phyloP scores from a whole-genome alignment of 2,329 filamentous ascomycete genomes.

The Colletotrichum destructivum region DNA sequence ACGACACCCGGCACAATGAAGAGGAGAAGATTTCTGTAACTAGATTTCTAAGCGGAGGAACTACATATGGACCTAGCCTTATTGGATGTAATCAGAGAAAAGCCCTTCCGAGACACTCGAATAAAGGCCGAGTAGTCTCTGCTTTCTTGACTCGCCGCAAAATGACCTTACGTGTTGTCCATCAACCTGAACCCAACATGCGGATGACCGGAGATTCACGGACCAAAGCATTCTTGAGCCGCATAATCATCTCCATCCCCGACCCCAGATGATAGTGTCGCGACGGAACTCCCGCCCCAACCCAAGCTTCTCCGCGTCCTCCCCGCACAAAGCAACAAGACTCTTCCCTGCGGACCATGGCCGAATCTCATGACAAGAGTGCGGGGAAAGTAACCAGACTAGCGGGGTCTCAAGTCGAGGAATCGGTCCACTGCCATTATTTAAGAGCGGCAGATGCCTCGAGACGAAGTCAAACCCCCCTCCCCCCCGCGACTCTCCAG shows the following conservation, averaged over 20 bases:
- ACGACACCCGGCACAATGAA: no score
- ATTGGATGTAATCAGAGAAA: not conserved
- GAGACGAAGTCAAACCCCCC: constrained; percentile 27
- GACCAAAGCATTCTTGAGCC: not conserved
- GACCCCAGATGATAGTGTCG: not conserved
- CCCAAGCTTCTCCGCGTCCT: not conserved
- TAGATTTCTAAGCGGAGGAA: no score
- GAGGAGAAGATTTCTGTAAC: no score
- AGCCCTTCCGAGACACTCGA: not conserved
- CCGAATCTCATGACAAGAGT: not conserved
- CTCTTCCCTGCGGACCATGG: not conserved
- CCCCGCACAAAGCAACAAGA: not conserved
- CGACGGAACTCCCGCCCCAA: not conserved
- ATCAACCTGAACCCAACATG: not conserved
- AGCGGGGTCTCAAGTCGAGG: not conserved
- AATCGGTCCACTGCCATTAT: constrained; percentile 2
- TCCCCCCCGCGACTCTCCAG: not conserved
- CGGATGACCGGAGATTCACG: not conserved
- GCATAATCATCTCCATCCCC: not conserved
- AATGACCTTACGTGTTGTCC: not conserved
- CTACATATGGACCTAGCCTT: not conserved
- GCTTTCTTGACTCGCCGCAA: not conserved
- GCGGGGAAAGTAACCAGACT: constrained; percentile 1
- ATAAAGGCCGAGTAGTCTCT: not conserved
- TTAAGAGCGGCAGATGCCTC: constrained; percentile 22